phyloP scores from a whole-genome alignment of 805 yeast species.

The Pichia manshurica region DNA sequence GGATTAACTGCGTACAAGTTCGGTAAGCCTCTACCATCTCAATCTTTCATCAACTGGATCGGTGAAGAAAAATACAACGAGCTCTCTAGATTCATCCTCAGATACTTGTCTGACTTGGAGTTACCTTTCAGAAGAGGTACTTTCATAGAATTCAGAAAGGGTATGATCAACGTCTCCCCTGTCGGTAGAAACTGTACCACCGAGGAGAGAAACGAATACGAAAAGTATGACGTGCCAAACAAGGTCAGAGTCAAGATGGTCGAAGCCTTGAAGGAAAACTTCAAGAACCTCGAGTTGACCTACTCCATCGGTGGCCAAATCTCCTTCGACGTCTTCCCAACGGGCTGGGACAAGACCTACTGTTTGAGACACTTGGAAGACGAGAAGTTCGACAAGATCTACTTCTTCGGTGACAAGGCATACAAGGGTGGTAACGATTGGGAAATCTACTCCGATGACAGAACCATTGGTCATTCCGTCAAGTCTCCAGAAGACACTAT shows the following conservation, averaged over 20 bases:
- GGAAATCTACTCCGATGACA: conserved; percentile 85
- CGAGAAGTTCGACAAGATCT: conserved; percentile 82
- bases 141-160: conserved; percentile 97
- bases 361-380: conserved; percentile 85
- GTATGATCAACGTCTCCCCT: conserved; percentile 98
- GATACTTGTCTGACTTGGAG: conserved; percentile 79
- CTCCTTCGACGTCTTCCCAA: conserved; percentile 98
- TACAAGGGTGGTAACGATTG: conserved; percentile 97
- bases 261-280: conserved; percentile 72
- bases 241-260: conserved; percentile 83
- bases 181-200: conserved; percentile 97
- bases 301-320: conserved; percentile 99
- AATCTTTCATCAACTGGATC: conserved; percentile 90
- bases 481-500: conserved; percentile 84
- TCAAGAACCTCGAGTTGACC: conserved; percentile 80
- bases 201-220: conserved; percentile 88
- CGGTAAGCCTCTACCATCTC: conserved; percentile 85
- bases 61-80: conserved; percentile 93
- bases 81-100: conserved; percentile 78
- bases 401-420: conserved; percentile 98
- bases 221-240: conserved; percentile 73
- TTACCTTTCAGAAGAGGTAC: conserved; percentile 98
- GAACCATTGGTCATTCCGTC: conserved; percentile 96
- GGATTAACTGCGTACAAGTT: conserved; percentile 95
- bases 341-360: conserved; percentile 99